A percentile compares a stretch with the other conserved stretches of the same genome.
phyloP scores from a whole-genome alignment of 371 early-diverging fungal species.

The Choanephora cucurbitarum region DNA sequence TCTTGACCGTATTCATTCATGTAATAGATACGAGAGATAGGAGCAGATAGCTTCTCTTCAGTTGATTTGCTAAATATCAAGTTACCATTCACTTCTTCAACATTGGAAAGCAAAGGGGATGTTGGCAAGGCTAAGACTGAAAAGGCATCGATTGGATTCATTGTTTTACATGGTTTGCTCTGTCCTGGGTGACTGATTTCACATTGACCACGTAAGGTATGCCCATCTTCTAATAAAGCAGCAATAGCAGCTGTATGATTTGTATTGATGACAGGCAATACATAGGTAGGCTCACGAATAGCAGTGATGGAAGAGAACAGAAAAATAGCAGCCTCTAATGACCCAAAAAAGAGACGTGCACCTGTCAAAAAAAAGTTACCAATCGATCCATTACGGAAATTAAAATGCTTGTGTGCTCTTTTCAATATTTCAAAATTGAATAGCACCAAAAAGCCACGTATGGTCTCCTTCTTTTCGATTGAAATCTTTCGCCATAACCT shows the following conservation, averaged over 20 bases:
- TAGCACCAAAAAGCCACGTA: conserved; percentile 69
- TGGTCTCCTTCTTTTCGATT: conserved; percentile 63
- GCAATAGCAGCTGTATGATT: conserved; percentile 66
- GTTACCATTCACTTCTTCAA: conserved; percentile 33
- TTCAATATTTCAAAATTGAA: conserved; percentile 71
- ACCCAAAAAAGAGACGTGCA: conserved; percentile 68
- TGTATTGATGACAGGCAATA: conserved; percentile 66
- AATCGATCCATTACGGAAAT: conserved; percentile 72
- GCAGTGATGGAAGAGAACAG: conserved; percentile 69
- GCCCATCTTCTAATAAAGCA: conserved; percentile 60
- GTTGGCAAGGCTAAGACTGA: conserved; percentile 37
- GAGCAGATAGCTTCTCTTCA: conserved; percentile 47
- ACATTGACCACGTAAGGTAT: conserved; percentile 64
- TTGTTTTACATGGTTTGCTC: conserved; percentile 12
- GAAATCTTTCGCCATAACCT: conserved; percentile 56
- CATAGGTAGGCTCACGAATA: conserved; percentile 60
- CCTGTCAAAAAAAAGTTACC: conserved; percentile 80
- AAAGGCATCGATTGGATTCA: conserved; percentile 53
- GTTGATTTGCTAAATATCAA: conserved; percentile 55
- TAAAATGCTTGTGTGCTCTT: conserved; percentile 64
- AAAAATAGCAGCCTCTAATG: conserved; percentile 71
- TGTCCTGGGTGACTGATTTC: conserved; percentile 68
- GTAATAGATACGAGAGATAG: conserved; percentile 69
- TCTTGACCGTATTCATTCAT: conserved; percentile 73
- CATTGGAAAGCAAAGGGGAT: conserved; percentile 16